phyloP scores from a whole-genome alignment of 345 rosid species.

The Tarenaya hassleriana region DNA sequence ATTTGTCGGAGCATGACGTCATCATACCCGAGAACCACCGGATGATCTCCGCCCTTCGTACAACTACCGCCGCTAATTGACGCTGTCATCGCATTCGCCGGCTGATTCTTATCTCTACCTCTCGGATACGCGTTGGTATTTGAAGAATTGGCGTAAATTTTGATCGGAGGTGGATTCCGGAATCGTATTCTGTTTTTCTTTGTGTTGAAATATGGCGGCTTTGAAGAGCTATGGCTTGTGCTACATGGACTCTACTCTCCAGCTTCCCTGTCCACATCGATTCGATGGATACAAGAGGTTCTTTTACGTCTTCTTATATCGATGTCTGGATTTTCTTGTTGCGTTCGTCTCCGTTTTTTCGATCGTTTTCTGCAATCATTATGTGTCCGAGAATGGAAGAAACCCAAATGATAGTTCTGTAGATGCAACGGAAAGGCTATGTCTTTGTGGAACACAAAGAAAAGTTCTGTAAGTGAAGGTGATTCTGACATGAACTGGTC shows the following conservation, averaged over 20 bases:
- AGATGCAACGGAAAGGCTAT: too few species aligned
- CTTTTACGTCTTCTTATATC: constrained; percentile 11
- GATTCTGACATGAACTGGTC: neutral
- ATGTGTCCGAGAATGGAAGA: too few species aligned
- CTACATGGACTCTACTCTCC: constrained; percentile 35
- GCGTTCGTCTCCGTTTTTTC: neutral
- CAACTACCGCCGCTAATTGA: constrained; percentile 16
- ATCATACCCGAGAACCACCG: constrained; percentile 14
- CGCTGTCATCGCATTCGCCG: too few species aligned
- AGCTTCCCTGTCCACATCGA: constrained; percentile 29
- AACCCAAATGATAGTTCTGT: too few species aligned
- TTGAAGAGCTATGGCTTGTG: constrained; percentile 37
- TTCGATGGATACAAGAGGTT: constrained; percentile 39
- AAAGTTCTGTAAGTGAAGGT: neutral
- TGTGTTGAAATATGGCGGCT: constrained; percentile 29
- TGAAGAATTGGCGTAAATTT: neutral
- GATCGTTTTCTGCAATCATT: neutral
- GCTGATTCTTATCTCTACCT: neutral
- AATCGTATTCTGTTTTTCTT: neutral
- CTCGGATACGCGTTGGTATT: neutral
- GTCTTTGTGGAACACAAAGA: too few species aligned
- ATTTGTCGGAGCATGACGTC: constrained; percentile 21
- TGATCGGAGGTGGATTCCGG: too few species aligned
- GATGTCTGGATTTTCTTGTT: neutral
- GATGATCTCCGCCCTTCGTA: constrained; percentile 11